Evolutionary conservation across 306 rosid genomes (phyloP).

Genomic region (Quercus parvula): DNA sequence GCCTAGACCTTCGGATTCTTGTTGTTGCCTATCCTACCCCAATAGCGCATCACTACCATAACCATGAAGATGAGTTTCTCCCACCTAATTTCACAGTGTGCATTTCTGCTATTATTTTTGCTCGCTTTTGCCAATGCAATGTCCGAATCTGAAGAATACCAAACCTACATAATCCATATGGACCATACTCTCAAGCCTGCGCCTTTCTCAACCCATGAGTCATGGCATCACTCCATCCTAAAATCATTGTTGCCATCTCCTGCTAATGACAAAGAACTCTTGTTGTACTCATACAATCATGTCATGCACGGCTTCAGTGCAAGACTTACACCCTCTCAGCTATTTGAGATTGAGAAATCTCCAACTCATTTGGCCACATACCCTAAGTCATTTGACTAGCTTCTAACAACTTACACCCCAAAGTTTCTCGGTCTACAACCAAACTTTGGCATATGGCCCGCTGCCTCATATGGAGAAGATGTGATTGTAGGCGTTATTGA

Average conservation of each 20-base stretch:
- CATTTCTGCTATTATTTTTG: too few relatives aligned
- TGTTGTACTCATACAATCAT: constrained; percentile 24
- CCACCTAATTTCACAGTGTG: too few relatives aligned
- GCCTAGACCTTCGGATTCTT: too few relatives aligned
- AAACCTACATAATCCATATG: too few relatives aligned
- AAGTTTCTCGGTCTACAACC: constrained; percentile 6
- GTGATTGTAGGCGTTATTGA: constrained; percentile 12
- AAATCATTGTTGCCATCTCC: neutral
- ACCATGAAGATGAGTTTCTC: too few relatives aligned
- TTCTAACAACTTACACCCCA: constrained; percentile 10
- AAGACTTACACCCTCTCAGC: neutral
- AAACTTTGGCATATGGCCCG: neutral
- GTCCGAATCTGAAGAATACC: too few relatives aligned
- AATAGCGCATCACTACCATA: too few relatives aligned
- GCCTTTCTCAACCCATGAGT: neutral
- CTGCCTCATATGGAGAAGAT: too few relatives aligned
- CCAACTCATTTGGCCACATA: neutral
- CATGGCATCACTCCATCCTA: neutral
- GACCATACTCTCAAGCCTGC: too few relatives aligned
- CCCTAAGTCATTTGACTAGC: neutral
- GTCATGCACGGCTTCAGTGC: constrained; percentile 20
- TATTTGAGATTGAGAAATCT: neutral
- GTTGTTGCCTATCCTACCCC: too few relatives aligned
- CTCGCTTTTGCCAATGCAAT: too few relatives aligned
- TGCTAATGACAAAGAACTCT: neutral